Base-by-base conservation (phyloP, 1,284 basidiomycete species). In the Rhodotorula sp. region DNA sequence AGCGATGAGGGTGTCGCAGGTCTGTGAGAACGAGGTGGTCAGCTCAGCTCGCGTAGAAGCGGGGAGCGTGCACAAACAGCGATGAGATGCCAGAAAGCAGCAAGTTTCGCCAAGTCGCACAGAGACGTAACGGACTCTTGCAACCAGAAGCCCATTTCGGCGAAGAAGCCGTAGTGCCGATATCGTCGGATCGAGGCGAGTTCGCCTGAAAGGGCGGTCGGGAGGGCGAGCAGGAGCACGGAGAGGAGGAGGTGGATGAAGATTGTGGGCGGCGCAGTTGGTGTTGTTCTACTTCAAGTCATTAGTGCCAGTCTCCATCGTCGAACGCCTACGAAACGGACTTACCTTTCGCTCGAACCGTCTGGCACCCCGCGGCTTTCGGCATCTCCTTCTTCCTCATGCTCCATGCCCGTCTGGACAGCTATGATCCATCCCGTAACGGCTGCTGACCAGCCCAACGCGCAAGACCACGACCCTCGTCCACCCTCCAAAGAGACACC, bases 101-200 rank as follows among this genome's bases (percentile, higher is more conserved):
- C 22, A 3, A 62, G 53, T 4, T n/a, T 29, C 8, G 24, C 44
- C 3, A 62, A 24, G 15, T 30, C 44, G 46, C 53, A 47, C 15
- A n/a, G 11, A 10, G 63, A 49, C 57, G 30, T 39, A 2, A 10
- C 49, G 24, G 29, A 19, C 34, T 52, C 56, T 10, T 52, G 44
- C 24, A 17, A 19, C 62, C 61, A 62, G 52, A 62, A 62, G 9
- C 53, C 62, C 2, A n/a, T 27, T 36, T 58, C 62, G 48, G 30
- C 30, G 62, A 52, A 58, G 49, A 64, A 57, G 15, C 24, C 22
- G 36, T 39, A 29, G 48, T 58, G 48, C 2, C 32, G 29, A 6
- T 32, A 48, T 3, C 61, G 61, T 3, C 29, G 29, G 36, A 62
- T 55, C 4, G 24, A 17, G 22, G 53, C 13, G 20, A 46, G 30